Evolutionary conservation across 163 green algal genomes (phyloP).

Genomic region (Prototheca wickerhamii): DNA sequence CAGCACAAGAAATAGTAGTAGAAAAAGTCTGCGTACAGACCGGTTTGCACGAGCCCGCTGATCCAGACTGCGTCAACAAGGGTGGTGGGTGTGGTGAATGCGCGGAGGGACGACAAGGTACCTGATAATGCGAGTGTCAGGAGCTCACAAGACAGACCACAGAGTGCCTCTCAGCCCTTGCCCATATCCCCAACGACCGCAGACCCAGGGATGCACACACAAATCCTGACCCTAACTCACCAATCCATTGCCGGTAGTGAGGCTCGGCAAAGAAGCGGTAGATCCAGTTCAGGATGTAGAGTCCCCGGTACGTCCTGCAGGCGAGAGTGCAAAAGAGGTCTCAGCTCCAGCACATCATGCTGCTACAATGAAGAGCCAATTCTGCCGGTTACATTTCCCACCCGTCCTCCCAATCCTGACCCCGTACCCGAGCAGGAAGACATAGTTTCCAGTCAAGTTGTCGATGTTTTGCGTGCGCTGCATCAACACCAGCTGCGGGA

Average conservation of each 20-base stretch:
- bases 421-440: conserved; percentile 84
- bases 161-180: not conserved
- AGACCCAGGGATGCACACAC: not conserved
- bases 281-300: conserved; percentile 99
- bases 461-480: conserved; percentile 98
- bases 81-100: not conserved
- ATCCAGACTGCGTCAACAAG: conserved; percentile 84
- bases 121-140: not conserved
- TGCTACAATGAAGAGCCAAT: not conserved
- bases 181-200: not conserved
- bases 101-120: not conserved
- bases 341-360: not conserved
- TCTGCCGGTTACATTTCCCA: not conserved
- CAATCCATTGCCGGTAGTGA: conserved; percentile 82
- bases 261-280: conserved; percentile 89
- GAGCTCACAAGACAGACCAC: not conserved
- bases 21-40: conserved; percentile 96
- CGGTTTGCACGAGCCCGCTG: conserved; percentile 85
- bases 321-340: not conserved
- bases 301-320: conserved; percentile 74
- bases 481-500: conserved; percentile 97
- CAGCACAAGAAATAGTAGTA: conserved; percentile 94
- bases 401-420: not conserved
- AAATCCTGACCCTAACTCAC: too few relatives aligned
- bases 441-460: conserved; percentile 98